phyloP scores from a whole-genome alignment of 2,329 filamentous ascomycete species.

The Periconia digitata region DNA sequence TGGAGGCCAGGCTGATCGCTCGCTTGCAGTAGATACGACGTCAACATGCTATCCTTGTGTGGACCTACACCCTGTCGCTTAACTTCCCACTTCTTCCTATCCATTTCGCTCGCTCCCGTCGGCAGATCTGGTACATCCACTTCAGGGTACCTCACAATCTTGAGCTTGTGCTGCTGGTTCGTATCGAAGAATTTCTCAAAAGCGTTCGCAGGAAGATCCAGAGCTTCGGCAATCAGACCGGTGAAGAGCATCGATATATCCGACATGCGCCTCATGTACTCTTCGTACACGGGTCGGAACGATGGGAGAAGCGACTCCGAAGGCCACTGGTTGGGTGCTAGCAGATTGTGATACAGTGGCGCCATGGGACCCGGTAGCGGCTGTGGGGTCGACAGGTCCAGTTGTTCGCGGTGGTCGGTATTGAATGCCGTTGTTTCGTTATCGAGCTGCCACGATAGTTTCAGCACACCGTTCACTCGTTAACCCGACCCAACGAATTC shows the following conservation, averaged over 20 bases:
- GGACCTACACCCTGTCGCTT: constrained; percentile 68
- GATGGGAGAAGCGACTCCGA: constrained; percentile 61
- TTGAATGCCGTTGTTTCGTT: constrained; percentile 70
- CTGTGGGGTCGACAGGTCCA: constrained; percentile 82
- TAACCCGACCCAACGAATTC: not conserved
- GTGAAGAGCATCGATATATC: constrained; percentile 73
- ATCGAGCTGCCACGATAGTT: constrained; percentile 44
- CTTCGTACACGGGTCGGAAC: constrained; percentile 69
- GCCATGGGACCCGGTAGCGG: constrained; percentile 62
- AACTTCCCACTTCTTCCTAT: constrained; percentile 53
- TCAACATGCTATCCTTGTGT: constrained; percentile 84
- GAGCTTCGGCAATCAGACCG: constrained; percentile 79
- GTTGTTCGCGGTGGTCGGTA: constrained; percentile 81
- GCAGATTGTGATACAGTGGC: constrained; percentile 73
- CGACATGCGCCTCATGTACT: constrained; percentile 78
- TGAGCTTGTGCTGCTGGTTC: constrained; percentile 78
- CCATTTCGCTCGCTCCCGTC: constrained; percentile 29
- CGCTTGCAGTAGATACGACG: constrained; percentile 79
- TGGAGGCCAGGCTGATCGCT: constrained; percentile 75
- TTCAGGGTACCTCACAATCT: constrained; percentile 86
- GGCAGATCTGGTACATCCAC: constrained; percentile 38
- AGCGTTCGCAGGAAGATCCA: constrained; percentile 67
- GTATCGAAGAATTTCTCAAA: constrained; percentile 78
- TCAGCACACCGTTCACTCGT: constrained; percentile 24
- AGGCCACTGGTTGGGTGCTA: constrained; percentile 81